Percentiles rank a stretch among this genome's conserved stretches.
Evolutionary conservation across 306 rosid genomes (phyloP).

Genomic region (Fagus sylvatica): DNA sequence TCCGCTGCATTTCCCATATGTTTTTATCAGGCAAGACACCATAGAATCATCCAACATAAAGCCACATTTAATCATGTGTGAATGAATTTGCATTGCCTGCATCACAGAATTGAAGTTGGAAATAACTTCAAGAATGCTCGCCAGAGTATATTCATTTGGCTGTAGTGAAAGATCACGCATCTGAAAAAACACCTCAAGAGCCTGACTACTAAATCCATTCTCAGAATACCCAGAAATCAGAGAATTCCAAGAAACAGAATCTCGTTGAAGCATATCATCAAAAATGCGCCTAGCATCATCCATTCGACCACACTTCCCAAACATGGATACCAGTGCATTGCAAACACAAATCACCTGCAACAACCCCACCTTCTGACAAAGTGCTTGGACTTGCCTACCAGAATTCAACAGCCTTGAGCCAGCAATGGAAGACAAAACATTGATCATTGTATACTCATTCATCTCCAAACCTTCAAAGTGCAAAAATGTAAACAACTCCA

Average conservation of each 20-base stretch:
- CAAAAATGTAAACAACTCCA: neutral
- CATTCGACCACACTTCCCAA: neutral
- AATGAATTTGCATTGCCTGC: slow-evolving; percentile 17
- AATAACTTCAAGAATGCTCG: slow-evolving; percentile 13
- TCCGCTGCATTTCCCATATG: slow-evolving; percentile 3
- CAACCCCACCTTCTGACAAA: neutral
- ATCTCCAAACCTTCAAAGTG: neutral
- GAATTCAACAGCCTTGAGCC: neutral
- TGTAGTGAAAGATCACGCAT: slow-evolving; percentile 2
- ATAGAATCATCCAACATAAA: slow-evolving; percentile 2
- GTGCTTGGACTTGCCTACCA: slow-evolving; percentile 24
- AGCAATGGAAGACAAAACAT: slow-evolving; percentile 1
- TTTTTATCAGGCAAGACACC: slow-evolving; percentile 8
- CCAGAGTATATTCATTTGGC: slow-evolving; percentile 5
- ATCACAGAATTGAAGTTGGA: neutral
- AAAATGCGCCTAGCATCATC: neutral
- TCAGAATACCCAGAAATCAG: slow-evolving; percentile 8
- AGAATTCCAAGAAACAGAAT: slow-evolving; percentile 23
- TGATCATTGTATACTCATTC: slow-evolving; percentile 8
- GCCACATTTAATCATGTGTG: slow-evolving; percentile 9
- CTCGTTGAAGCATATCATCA: slow-evolving; percentile 11
- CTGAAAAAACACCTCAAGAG: neutral
- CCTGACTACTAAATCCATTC: slow-evolving; percentile 1
- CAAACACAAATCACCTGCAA: slow-evolving; percentile 6
- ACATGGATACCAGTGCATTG: slow-evolving; percentile 8